Percentiles rank a stretch among this genome's conserved stretches.
phyloP scores from a whole-genome alignment of 306 rosid species.

The Morella rubra region DNA sequence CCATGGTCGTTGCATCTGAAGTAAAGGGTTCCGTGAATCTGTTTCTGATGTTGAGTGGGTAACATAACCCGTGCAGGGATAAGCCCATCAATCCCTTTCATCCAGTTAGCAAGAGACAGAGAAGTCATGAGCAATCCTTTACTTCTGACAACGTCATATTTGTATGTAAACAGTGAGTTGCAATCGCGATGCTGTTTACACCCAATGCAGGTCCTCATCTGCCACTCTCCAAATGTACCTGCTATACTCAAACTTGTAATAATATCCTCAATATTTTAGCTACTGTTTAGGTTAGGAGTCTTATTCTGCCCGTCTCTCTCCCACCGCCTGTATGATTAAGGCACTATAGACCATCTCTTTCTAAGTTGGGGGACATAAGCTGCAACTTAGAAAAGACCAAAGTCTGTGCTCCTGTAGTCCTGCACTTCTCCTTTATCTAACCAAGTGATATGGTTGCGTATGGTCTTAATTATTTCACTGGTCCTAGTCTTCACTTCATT shows the following conservation, averaged over 20 bases:
- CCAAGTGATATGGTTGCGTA: too few relatives aligned
- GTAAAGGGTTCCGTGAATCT: background rate
- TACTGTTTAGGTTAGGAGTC: background rate
- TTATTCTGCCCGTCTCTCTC: background rate
- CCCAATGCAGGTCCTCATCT: slow-evolving; percentile 22
- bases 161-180: slow-evolving; percentile 31
- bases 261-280: background rate
- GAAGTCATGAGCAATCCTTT: background rate
- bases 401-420: background rate
- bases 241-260: background rate
- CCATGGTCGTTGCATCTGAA: background rate
- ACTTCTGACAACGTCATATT: slow-evolving; percentile 17
- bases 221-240: slow-evolving; percentile 7
- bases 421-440: too few relatives aligned
- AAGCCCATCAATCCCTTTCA: background rate
- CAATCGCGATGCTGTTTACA: slow-evolving; percentile 28
- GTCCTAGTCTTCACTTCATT: too few relatives aligned
- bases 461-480: too few relatives aligned
- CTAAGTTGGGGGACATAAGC: too few relatives aligned
- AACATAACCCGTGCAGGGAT: background rate
- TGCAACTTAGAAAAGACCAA: too few relatives aligned
- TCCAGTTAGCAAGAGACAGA: background rate
- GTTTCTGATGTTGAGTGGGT: background rate
- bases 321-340: too few relatives aligned
- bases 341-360: background rate